These are phyloP conservation scores for Globisporangium lucens DNA, from an alignment of 352 stramenopile species.

Conservation along the genomic window DNA sequence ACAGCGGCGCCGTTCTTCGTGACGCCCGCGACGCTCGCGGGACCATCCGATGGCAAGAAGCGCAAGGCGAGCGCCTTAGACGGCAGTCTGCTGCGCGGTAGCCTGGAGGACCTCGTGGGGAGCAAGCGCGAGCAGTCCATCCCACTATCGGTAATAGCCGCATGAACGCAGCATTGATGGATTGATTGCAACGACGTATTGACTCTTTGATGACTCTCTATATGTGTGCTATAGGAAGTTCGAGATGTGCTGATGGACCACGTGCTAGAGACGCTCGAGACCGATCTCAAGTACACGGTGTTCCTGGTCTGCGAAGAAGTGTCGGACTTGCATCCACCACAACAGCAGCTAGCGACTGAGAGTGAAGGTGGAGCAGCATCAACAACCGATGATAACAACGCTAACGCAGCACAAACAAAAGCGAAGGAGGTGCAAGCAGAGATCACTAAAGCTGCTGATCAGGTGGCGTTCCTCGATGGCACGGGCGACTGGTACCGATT, in stretches of 20 bases:
- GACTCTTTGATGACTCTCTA: not conserved
- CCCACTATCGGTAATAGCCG: slow-evolving; percentile 28
- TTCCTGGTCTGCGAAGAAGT: slow-evolving; percentile 75
- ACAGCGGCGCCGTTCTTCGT: slow-evolving; percentile 31
- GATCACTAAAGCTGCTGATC: not conserved
- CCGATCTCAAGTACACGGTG: slow-evolving; percentile 63
- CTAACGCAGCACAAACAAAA: not conserved
- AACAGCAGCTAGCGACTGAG: slow-evolving; percentile 4
- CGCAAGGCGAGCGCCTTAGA: slow-evolving; percentile 28
- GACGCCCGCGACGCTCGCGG: slow-evolving; percentile 30
- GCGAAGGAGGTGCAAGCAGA: not conserved
- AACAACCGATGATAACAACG: not conserved
- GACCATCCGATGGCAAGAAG: slow-evolving; percentile 12
- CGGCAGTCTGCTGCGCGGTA: slow-evolving; percentile 25
- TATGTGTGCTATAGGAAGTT: slow-evolving; percentile 37
- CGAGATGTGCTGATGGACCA: slow-evolving; percentile 65
- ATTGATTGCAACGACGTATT: not conserved
- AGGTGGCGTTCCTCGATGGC: slow-evolving; percentile 37
- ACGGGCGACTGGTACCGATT: slow-evolving; percentile 43
- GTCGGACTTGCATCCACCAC: slow-evolving; percentile 30
- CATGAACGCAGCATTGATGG: not conserved
- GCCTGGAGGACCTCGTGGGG: slow-evolving; percentile 37
- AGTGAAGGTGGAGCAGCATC: not conserved
- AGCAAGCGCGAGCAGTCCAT: slow-evolving; percentile 35
- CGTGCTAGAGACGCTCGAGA: slow-evolving; percentile 51